Evolutionary conservation across 495 filamentous ascomycete species (phyloP), one percentile per base, ranked within the genome.

Genomic region (Aspergillus affinis): DNA sequence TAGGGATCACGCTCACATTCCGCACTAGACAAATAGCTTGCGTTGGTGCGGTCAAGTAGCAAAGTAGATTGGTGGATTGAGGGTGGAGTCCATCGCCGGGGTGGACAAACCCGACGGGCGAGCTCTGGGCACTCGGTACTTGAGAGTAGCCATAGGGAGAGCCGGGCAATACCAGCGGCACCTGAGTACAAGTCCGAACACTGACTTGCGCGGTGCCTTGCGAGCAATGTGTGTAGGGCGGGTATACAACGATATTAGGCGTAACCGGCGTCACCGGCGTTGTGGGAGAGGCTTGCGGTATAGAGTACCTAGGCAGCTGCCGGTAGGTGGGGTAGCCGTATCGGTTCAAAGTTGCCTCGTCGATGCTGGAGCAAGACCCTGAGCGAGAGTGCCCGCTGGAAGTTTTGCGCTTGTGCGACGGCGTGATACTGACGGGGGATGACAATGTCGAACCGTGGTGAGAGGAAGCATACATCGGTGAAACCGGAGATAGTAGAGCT

Each of bases 311-410:
- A 26, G 90, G 88, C 67, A 89, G 82, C 48, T 89, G 88, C 50
- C 89, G 87, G 72, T 94, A 94, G 51, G 90, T 89, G 8, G 90
- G 89, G 76, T 88, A 92, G 51, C 85, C 87, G 75, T 84, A 92
- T 61, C 86, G 88, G 61, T 82, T 84, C 54, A 91, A 72, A 32
- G 81, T 79, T 41, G 78, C 76, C 52, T 84, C 84, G 66, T 95
- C 90, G 51, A 92, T 77, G 66, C 82, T 85, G 54, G 86, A 87
- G 6, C 84, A 81, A 23, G 90, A 93, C 3, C 84, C 80, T 18
- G 90, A 88, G 58, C 86, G 75, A 26, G 79, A 76, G 58, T 86
- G 82, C 21, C 74, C 70, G 20, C 69, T 60, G 19, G 65, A 63
- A 29, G 70, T 71, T 52, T 84, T 78, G 55, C 84, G 80, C 49